phyloP scores from a whole-genome alignment of 2,329 filamentous ascomycete species.

The Alternaria sp. region DNA sequence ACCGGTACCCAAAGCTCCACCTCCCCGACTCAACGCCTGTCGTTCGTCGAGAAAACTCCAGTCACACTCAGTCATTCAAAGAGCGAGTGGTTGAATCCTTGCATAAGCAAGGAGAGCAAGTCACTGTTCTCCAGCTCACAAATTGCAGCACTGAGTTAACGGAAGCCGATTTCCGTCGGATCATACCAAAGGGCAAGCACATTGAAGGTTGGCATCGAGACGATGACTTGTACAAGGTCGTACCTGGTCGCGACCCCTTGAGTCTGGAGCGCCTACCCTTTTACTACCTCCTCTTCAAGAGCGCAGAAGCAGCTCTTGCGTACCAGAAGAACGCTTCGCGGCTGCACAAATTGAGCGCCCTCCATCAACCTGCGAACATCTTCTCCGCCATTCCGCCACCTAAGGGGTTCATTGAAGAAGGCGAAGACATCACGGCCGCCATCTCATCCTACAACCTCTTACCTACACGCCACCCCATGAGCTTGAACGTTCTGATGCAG shows the following conservation, averaged over 20 bases:
- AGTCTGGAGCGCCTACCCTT: constrained; percentile 70
- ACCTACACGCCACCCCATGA: constrained; percentile 32
- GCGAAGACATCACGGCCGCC: constrained; percentile 56
- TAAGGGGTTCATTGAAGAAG: constrained; percentile 55
- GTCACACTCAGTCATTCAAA: constrained; percentile 18
- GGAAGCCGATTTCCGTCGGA: constrained; percentile 75
- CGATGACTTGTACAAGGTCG: constrained; percentile 68
- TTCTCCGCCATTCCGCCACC: constrained; percentile 56
- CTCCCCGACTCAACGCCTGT: constrained; percentile 27
- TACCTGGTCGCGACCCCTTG: constrained; percentile 70
- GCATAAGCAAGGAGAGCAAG: constrained; percentile 36
- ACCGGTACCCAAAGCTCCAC: constrained; percentile 41
- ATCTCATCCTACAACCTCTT: constrained; percentile 61
- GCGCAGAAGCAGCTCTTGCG: constrained; percentile 64
- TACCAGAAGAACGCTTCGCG: constrained; percentile 67
- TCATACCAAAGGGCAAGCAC: constrained; percentile 69
- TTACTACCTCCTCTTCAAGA: constrained; percentile 76
- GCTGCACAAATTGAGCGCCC: constrained; percentile 60
- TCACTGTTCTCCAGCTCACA: constrained; percentile 64
- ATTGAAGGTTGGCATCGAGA: constrained; percentile 71
- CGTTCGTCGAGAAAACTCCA: constrained; percentile 17
- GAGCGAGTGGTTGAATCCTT: constrained; percentile 36
- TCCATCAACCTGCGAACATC: constrained; percentile 55
- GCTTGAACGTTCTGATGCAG: constrained; percentile 43
- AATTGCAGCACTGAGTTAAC: constrained; percentile 62